Evolutionary conservation across 768 basidiomycete genomes (phyloP), one percentile per base, ranked within the genome.

Genomic region (Austroboletus festivus): DNA sequence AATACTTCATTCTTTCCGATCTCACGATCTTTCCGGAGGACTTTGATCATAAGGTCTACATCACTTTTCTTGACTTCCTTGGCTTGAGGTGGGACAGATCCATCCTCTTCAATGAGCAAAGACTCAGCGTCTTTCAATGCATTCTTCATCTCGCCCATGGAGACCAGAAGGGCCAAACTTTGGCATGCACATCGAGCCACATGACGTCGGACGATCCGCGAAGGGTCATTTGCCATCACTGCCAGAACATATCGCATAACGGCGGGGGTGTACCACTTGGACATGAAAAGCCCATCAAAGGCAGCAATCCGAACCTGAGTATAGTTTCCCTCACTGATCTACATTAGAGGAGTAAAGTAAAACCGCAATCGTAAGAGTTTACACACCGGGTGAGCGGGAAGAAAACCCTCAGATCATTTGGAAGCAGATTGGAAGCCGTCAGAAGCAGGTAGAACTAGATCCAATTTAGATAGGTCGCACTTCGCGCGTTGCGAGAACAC

Each of bases 241-340:
- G 89, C 80, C 42, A 95, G 76, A 54, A 97, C 75, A 61, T 97
- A 97, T 13, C 82, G 81, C 81, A 90, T 88, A 57, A 94, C 83
- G 59, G 82, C 79, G 30, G 84, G 83, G 2, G 85, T 77, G 64
- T 91, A 85, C 92, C 93, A 87, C 46, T 92, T 85, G 48, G 86
- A 86, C 64, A 93, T 71, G 75, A 95, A 85, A 10, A 98, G 76
- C 28, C 91, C 89, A 67, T 99, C 96, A 57, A 99, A 96, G 4
- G 96, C 95, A 4, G 89, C 85, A 38, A 92, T 79, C 39, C 96
- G 86, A 38, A 99, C 89, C 62, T 90, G 86, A 3, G 85, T 86
- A 58, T 87, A 93, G 62, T 97, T 96, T 34, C 95, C 96, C 69
- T 96, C 93, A 21, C 94, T 94, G 55, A 22, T 50, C 46, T 31